A percentile compares a stretch with the other conserved stretches of the same genome.
Conservation (phyloP, 768 basidiomycete species). For the Collybia mongolica region DNA sequence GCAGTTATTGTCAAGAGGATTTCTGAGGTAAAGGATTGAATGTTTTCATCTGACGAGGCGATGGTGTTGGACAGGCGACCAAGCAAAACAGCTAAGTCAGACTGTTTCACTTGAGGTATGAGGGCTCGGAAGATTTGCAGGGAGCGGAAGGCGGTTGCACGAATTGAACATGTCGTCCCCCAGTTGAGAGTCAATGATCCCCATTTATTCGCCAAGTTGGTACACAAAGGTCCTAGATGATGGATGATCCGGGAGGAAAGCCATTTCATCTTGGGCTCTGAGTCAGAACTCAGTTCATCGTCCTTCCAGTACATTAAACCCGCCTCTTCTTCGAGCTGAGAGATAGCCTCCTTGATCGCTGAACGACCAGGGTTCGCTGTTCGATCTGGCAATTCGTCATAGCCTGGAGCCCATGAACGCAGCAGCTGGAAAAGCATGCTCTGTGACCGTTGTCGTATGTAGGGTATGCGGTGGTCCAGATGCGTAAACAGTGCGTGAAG, state of each 20-base stretch:
- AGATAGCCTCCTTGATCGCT: conserved; percentile 49
- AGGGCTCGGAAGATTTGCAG: conserved; percentile 88
- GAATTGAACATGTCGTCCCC: conserved; percentile 86
- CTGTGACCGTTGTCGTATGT: conserved; percentile 69
- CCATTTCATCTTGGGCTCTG: conserved; percentile 65
- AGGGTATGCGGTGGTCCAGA: conserved; percentile 71
- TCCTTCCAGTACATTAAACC: conserved; percentile 69
- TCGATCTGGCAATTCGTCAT: conserved; percentile 69
- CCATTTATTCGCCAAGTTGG: conserved; percentile 72
- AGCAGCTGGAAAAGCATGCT: conserved; percentile 84
- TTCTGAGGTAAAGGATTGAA: conserved; percentile 82
- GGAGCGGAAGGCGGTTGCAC: conserved; percentile 83
- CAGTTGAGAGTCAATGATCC: conserved; percentile 79
- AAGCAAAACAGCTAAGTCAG: conserved; percentile 75
- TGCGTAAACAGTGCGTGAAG: conserved; percentile 82
- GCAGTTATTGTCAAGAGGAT: conserved; percentile 75
- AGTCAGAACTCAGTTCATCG: conserved; percentile 54
- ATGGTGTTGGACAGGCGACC: conserved; percentile 84
- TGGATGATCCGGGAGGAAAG: conserved; percentile 66
- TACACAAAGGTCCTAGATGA: conserved; percentile 67
- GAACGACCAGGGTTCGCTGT: conserved; percentile 43
- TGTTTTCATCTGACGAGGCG: conserved; percentile 70
- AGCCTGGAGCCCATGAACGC: conserved; percentile 78
- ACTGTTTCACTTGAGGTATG: conserved; percentile 65
- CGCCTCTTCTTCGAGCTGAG: conserved; percentile 57